A percentile compares a stretch with the other conserved stretches of the same genome.
These are phyloP conservation scores for Lepiota venenata DNA, from an alignment of 768 basidiomycete genomes.

Conservation along the genomic window DNA sequence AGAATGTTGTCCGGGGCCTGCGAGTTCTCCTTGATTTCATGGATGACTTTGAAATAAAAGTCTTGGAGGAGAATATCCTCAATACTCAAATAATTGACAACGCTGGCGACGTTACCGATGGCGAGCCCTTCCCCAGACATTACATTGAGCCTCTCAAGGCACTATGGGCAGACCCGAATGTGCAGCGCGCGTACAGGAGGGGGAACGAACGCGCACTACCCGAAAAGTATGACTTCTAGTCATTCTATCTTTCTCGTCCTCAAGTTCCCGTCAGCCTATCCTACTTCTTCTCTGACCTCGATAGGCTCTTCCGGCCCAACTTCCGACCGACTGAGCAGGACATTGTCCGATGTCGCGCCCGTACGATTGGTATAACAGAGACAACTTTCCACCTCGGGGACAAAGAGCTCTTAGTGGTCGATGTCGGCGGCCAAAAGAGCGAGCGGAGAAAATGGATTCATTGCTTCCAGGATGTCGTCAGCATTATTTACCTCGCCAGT, in stretches of 20 bases:
- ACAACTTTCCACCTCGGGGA: slow-evolving; percentile 89
- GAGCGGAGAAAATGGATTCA: slow-evolving; percentile 90
- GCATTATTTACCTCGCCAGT: slow-evolving; percentile 81
- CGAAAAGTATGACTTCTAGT: slow-evolving; percentile 61
- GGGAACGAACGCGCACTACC: slow-evolving; percentile 92
- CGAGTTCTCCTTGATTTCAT: slow-evolving; percentile 80
- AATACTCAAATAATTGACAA: slow-evolving; percentile 63
- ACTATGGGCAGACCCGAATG: slow-evolving; percentile 76
- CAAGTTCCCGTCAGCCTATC: slow-evolving; percentile 38
- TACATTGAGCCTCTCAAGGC: slow-evolving; percentile 65
- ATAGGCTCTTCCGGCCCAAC: slow-evolving; percentile 68
- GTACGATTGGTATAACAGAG: slow-evolving; percentile 92
- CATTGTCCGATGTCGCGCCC: slow-evolving; percentile 82
- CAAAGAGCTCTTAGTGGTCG: slow-evolving; percentile 81
- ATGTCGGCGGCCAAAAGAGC: slow-evolving; percentile 50
- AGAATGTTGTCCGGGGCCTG: slow-evolving; percentile 87
- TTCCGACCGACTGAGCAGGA: slow-evolving; percentile 91
- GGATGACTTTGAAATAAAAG: slow-evolving; percentile 82
- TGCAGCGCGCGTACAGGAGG: slow-evolving; percentile 70
- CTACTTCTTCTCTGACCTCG: slow-evolving; percentile 79
- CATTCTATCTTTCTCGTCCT: neutral
- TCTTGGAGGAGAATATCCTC: slow-evolving; percentile 55
- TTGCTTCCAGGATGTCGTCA: slow-evolving; percentile 87
- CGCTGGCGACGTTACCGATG: slow-evolving; percentile 70
- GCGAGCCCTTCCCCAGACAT: slow-evolving; percentile 70